Evolutionary conservation across 352 stramenopile genomes (phyloP).

Genomic region (Pythium dissotocum): DNA sequence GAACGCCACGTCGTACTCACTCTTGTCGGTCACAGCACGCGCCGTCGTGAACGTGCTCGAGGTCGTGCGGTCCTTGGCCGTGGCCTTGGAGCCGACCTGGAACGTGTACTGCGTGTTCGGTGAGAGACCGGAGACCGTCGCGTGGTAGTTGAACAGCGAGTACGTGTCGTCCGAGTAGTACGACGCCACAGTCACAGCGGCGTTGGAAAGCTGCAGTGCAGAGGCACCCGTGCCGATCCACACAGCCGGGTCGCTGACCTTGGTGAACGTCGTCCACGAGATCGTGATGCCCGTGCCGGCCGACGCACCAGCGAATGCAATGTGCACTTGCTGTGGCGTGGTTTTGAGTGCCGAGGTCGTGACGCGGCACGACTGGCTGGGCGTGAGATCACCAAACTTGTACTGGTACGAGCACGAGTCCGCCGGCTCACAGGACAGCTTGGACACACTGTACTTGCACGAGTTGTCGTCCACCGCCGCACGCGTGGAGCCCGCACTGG

Average conservation of each 20-base stretch:
- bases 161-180: conserved; percentile 52
- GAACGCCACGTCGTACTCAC: conserved; percentile 47
- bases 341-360: neutral
- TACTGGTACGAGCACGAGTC: conserved; percentile 16
- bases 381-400: conserved; percentile 24
- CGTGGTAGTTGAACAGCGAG: conserved; percentile 48
- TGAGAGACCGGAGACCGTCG: conserved; percentile 35
- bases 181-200: conserved; percentile 22
- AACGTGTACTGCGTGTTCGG: conserved; percentile 45
- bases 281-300: conserved; percentile 43
- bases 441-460: conserved; percentile 12
- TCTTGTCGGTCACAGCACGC: conserved; percentile 25
- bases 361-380: conserved; percentile 26
- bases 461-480: conserved; percentile 6
- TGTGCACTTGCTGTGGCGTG: conserved; percentile 47
- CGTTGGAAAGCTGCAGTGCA: conserved; percentile 23
- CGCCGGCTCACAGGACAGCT: conserved; percentile 11
- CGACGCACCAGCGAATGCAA: conserved; percentile 44
- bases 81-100: conserved; percentile 26
- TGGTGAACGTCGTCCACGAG: conserved; percentile 43
- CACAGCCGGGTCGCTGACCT: conserved; percentile 34
- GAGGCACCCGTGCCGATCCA: conserved; percentile 34
- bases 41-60: conserved; percentile 49
- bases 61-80: neutral
- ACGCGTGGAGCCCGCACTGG: neutral